Conservation (phyloP, 805 yeast genomes). For the Diddensiella caesifluorescens region DNA sequence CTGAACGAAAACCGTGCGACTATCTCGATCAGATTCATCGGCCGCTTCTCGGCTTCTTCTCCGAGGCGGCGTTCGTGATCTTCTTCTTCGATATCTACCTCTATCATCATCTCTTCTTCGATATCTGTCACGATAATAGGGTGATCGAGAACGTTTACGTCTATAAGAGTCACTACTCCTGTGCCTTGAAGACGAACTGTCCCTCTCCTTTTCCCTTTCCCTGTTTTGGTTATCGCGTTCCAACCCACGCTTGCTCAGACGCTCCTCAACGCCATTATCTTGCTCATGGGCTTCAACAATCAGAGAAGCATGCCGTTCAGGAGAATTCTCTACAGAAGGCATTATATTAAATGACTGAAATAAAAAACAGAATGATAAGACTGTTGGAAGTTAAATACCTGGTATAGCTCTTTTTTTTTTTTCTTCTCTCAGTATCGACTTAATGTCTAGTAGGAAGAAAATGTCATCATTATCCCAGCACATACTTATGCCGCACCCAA, state of each 20-base stretch:
- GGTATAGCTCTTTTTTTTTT: too few relatives aligned
- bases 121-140: not conserved
- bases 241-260: too few relatives aligned
- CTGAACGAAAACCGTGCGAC: conserved; percentile 34
- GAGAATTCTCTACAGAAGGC: conserved; percentile 3
- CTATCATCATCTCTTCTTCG: conserved; percentile 1
- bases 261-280: not conserved
- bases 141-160: conserved; percentile 1
- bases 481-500: too few relatives aligned
- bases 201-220: too few relatives aligned
- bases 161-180: not conserved
- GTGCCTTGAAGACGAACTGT: not conserved
- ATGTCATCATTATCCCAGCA: too few relatives aligned
- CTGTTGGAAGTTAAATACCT: too few relatives aligned
- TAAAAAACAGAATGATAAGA: conserved; percentile 1
- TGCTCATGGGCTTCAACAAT: not conserved
- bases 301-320: not conserved
- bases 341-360: not conserved
- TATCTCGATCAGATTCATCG: conserved; percentile 25
- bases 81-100: not conserved
- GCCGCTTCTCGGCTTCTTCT: too few relatives aligned
- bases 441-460: too few relatives aligned
- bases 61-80: not conserved
- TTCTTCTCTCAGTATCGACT: too few relatives aligned
- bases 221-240: too few relatives aligned